phyloP scores from a whole-genome alignment of 371 early-diverging fungal species.

The Scutellospora calospora region DNA sequence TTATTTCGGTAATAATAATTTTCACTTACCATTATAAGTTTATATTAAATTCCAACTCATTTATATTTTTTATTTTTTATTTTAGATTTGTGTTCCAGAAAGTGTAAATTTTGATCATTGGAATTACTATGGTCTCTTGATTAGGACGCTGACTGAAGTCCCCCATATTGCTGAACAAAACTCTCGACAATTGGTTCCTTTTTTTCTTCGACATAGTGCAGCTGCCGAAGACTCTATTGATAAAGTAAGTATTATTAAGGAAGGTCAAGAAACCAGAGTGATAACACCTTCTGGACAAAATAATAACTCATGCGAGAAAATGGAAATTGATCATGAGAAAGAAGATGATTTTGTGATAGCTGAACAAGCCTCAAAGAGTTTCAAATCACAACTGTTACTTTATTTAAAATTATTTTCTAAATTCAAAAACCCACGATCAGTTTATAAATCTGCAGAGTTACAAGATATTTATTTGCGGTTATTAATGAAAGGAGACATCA shows the following conservation, averaged over 20 bases:
- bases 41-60: no score
- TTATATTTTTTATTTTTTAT: conserved; percentile 1
- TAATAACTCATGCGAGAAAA: not conserved
- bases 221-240: conserved; percentile 56
- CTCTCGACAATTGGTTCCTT: conserved; percentile 73
- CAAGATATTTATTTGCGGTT: conserved; percentile 73
- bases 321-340: not conserved
- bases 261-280: conserved; percentile 53
- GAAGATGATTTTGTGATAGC: conserved; percentile 50
- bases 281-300: conserved; percentile 49
- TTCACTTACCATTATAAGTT: not conserved
- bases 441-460: conserved; percentile 63
- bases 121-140: conserved; percentile 75
- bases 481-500: conserved; percentile 81
- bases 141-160: conserved; percentile 72
- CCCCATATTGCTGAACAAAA: conserved; percentile 77
- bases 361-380: conserved; percentile 54
- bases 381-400: conserved; percentile 62
- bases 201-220: conserved; percentile 73
- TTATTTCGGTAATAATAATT: conserved; percentile 49
- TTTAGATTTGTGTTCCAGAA: conserved; percentile 54
- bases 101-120: conserved; percentile 74
- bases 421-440: conserved; percentile 68
- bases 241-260: conserved; percentile 46
- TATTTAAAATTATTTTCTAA: conserved; percentile 82